These are phyloP conservation scores for Zygnema cylindricum DNA, from an alignment of 139 green algal genomes.

Conservation along the genomic window DNA sequence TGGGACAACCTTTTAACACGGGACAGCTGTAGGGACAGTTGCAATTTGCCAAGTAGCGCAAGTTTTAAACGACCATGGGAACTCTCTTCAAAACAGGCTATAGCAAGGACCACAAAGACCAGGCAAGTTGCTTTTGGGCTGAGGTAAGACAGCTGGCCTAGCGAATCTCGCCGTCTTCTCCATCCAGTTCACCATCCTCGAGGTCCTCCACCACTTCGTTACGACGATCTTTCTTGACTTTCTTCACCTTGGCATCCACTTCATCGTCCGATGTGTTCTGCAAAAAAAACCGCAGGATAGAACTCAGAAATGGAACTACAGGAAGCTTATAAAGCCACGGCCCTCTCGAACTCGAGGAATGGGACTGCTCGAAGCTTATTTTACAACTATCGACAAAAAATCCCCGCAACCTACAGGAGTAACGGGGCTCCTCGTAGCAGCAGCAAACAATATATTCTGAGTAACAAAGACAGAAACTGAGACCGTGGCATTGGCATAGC, in stretches of 20 bases:
- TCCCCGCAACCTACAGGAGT: too few relatives aligned
- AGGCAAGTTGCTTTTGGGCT: neutral
- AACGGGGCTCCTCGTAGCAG: too few relatives aligned
- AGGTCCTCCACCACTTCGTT: conserved; percentile 24
- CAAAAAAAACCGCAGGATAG: neutral
- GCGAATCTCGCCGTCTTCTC: conserved; percentile 50
- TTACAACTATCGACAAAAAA: neutral
- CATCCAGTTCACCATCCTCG: conserved; percentile 43
- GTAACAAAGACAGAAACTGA: neutral
- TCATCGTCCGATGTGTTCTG: conserved; percentile 27
- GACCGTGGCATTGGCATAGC: neutral
- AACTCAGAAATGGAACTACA: too few relatives aligned
- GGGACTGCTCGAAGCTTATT: too few relatives aligned
- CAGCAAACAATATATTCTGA: neutral
- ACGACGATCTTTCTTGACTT: neutral
- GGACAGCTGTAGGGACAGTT: too few relatives aligned
- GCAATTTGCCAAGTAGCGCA: too few relatives aligned
- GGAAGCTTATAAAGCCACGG: too few relatives aligned
- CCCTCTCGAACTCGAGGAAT: too few relatives aligned
- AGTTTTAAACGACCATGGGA: too few relatives aligned
- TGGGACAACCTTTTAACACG: too few relatives aligned
- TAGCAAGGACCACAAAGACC: neutral
- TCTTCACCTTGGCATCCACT: neutral
- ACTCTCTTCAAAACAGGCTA: too few relatives aligned
- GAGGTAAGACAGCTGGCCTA: conserved; percentile 32